Base-by-base conservation (phyloP, 1,284 basidiomycete genomes). In the Leccinum solheimii region DNA sequence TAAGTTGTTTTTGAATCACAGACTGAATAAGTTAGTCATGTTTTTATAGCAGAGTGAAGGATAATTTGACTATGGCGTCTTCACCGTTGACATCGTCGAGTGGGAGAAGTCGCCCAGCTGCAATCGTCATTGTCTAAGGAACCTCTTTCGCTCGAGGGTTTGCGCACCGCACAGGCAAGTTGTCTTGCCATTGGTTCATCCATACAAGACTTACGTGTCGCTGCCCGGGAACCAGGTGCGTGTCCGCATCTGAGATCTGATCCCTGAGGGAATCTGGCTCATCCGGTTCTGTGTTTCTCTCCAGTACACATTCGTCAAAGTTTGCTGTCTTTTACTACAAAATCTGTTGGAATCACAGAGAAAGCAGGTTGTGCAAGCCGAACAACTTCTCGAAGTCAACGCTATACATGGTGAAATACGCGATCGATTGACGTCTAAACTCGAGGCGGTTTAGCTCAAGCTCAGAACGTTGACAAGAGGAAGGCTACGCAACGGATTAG, bases 401-500 rank as follows among this genome's bases (percentile, higher is more conserved):
- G 21, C 62, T 16, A 60, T 69, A 60, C 67, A 64, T 59, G 70
- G 75, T 13, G 72, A 75, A 19, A 63, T 73, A 62, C 73, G 66
- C 52, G 64, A 62, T 66, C 67, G 67, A 56, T 63, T 76, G 53
- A 66, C 69, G 51, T 66, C 68, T 26, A 71, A 77, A 55, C 66
- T 75, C 10, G 66, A 68, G 27, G 60, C 64, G 21, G 53, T 60
- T 27, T 65, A 71, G 63, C 58, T 66, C 68, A 63, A 70, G 61
- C 55, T 36, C 11, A 36, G 34, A 36, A 36, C 11, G 81, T 93
- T 53, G 88, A 94, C 75, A 95, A 92, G 78, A 93, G 91, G 76
- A 90, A 85, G 67, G 84, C 86, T 38, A 86, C 90, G 19, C 89
- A 83, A 73, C 81, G 93, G 61, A 91, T 97, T 57, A 90, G 88